Evolutionary conservation across 73 alveolate genomes (phyloP).

Genomic region (Paramecium pentaurelia): DNA sequence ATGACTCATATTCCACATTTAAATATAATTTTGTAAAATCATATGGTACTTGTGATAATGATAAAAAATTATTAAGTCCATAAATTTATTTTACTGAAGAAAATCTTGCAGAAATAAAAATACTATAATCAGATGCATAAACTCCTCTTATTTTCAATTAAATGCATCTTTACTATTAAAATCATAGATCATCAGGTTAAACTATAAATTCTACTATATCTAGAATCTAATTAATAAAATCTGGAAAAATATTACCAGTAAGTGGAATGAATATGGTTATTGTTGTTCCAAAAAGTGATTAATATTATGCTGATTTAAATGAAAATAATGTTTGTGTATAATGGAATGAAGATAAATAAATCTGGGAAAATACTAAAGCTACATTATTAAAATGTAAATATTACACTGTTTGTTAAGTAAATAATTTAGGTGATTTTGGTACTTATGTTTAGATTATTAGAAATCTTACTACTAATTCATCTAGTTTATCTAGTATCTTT

Average conservation of each 20-base stretch:
- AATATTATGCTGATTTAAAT: neutral
- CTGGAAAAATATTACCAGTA: neutral
- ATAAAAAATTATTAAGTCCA: neutral
- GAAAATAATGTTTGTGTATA: slow-evolving; percentile 4
- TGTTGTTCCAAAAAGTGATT: neutral
- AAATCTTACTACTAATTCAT: neutral
- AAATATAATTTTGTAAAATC: neutral
- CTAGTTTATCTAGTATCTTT: neutral
- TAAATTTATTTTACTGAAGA: neutral
- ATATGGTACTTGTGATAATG: slow-evolving; percentile 26
- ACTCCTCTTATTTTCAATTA: slow-evolving; percentile 12
- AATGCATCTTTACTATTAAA: slow-evolving; percentile 3
- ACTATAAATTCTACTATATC: neutral
- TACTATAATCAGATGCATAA: neutral
- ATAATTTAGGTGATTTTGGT: neutral
- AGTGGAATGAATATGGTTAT: neutral
- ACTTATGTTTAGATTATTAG: neutral
- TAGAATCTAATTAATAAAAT: neutral
- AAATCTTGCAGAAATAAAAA: neutral
- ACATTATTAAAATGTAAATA: neutral
- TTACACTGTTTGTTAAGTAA: slow-evolving; percentile 12
- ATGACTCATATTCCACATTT: neutral
- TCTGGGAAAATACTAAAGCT: neutral
- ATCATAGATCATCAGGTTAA: neutral
- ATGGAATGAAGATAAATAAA: slow-evolving; percentile 38